Base-by-base conservation (phyloP, 2,329 filamentous ascomycete genomes). In the Alternaria tenuissima region DNA sequence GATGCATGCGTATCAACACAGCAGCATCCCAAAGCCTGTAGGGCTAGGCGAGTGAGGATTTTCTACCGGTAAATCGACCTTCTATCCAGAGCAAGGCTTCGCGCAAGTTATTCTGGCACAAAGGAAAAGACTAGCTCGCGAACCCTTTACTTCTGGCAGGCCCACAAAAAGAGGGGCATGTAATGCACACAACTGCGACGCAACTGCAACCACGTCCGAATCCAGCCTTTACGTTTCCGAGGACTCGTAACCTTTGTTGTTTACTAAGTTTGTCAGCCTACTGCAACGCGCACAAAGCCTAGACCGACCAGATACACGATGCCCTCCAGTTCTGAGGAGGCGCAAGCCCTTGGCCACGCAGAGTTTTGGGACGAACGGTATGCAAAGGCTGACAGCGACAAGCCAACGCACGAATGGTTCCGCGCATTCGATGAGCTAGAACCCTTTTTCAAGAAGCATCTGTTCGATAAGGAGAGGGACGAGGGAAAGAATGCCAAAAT, bases 371-470 rank as follows among this genome's bases (percentile, higher is more conserved):
- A 87, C 66, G 68, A 78, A 51, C 79, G 81, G 2, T 87, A 86
- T 68, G 61, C 72, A 2, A 72, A 78, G 38, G 75, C 79, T 0
- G 48, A 52, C 4, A 63, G 59, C 1, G 73, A 78, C 6, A 64
- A 73, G 28, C 82, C 80, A 5, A 81, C 79, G 0, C 82, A 86
- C 66, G 85, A 88, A 66, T 88, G 86, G 85, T 84, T 85, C 62
- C 80, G 82, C 18, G 77, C 78, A 3, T 88, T 83, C 62, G 59
- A 69, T 1, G 80, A 83, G 7, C 76, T 88, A 1, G 76, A 82
- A 59, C 76, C 79, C 0, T 87, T 86, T 61, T 80, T 87, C 42
- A 61, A 73, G 24, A 71, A 66, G 14, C 76, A 81, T 63, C 74
- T 87, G 18, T 83, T 85, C 55, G 52, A 71, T 7, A 59, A 68